phyloP scores from a whole-genome alignment of 306 rosid species.

The Cucurbita moschata region DNA sequence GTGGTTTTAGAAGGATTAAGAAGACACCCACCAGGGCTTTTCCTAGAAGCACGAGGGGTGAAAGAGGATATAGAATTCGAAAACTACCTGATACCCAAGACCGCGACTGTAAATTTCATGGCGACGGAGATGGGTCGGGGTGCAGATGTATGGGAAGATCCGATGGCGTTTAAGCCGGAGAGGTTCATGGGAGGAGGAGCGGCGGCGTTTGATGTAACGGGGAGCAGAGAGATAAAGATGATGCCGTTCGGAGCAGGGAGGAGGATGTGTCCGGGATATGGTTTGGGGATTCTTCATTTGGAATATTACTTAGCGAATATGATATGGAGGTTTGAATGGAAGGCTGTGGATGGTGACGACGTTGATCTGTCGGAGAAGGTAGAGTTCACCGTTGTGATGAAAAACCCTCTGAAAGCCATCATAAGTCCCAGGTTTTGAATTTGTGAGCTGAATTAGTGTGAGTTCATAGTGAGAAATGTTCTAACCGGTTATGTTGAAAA shows the following conservation, averaged over 20 bases:
- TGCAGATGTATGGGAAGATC: background rate
- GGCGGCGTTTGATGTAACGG: background rate
- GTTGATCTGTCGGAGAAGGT: background rate
- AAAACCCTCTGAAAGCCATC: background rate
- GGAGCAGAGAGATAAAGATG: constrained; percentile 10
- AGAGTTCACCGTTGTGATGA: background rate
- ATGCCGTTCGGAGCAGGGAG: constrained; percentile 11
- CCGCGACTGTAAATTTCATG: background rate
- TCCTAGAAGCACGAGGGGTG: background rate
- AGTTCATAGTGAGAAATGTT: too few relatives aligned
- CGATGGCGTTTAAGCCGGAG: background rate
- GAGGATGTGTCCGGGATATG: background rate
- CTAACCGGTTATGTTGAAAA: too few relatives aligned
- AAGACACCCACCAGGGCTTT: constrained; percentile 40
- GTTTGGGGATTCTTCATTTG: constrained; percentile 1
- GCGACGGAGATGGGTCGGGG: background rate
- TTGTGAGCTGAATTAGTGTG: too few relatives aligned
- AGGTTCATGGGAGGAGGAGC: background rate
- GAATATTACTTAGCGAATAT: constrained; percentile 5
- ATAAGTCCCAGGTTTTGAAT: background rate
- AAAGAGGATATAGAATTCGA: background rate
- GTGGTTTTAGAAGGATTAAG: constrained; percentile 3
- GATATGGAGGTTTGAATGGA: constrained; percentile 5
- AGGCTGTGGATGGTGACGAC: background rate
- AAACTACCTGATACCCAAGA: background rate